These are phyloP conservation scores for Xylaria grammica DNA, from an alignment of 495 filamentous ascomycete species.

Conservation along the genomic window DNA sequence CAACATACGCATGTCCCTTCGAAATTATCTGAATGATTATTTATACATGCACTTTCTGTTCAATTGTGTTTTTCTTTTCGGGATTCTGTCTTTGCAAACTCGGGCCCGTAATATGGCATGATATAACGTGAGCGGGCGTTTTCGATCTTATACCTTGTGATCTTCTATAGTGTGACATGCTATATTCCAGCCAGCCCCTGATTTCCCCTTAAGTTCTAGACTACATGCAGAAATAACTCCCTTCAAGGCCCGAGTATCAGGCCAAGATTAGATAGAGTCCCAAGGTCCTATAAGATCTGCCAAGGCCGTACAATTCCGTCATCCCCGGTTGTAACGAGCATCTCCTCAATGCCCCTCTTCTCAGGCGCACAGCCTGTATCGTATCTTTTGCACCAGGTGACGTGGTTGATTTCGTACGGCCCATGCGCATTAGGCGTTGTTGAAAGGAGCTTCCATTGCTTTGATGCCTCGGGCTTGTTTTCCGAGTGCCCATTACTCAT, in stretches of 20 bases:
- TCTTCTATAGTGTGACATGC: conserved; percentile 12
- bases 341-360: conserved; percentile 64
- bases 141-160: background rate
- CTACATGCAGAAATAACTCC: background rate
- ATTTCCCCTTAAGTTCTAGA: background rate
- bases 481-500: conserved; percentile 44
- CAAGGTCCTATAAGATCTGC: conserved; percentile 41
- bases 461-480: conserved; percentile 33
- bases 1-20: conserved; percentile 4
- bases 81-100: background rate
- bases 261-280: background rate
- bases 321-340: conserved; percentile 79
- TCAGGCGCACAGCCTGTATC: conserved; percentile 53
- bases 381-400: conserved; percentile 74
- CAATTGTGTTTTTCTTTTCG: background rate
- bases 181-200: background rate
- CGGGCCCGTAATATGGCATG: too few species aligned
- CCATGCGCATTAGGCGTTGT: conserved; percentile 76
- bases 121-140: too few species aligned
- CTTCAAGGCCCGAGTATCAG: background rate
- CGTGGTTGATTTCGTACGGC: conserved; percentile 91
- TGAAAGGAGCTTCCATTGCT: conserved; percentile 71
- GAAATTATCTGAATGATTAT: conserved; percentile 20
- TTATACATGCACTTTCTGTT: background rate
- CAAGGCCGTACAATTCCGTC: conserved; percentile 80